Base-by-base conservation (phyloP, 371 early-diverging fungal species). In the Chytridium lagenaria region DNA sequence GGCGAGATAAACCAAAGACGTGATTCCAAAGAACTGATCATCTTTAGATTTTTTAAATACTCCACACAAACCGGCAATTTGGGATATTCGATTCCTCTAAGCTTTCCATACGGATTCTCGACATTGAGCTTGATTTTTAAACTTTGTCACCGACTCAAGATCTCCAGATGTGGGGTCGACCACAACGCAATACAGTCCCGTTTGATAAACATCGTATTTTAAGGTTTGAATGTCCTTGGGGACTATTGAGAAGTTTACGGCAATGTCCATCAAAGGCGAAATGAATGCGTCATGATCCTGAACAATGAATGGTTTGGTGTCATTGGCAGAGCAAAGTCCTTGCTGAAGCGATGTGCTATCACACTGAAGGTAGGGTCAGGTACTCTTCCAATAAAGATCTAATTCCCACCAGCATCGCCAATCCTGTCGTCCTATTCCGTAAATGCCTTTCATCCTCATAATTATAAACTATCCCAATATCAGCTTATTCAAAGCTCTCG, bases 1-100 rank as follows among this genome's bases (percentile, higher is more conserved):
- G 1, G 81, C 73, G 30, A 91, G 76, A 72, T 96, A 96, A 19
- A 89, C 77, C 40, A 94, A 71, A 33, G 90, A 87, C 59, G 95
- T 82, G 1, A 83, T 86, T 70, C 59, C 77, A 33, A 49, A 73
- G 69, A 68, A 72, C 61, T 70, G 37, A 31, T 19, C 36, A 40
- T 22, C 55, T 30, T 12, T 23, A 19, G 15, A 39, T 30, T 15
- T 55, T 50, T 55, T 36, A 31, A 65, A 3, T 5, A n/a, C 3
- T 2, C 19, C 30, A 34, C 1, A 65, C 84, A 78, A 80, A 90
- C 92, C 72, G 90, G 82, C 28, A 96, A 77, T 76, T 94, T 94
- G 0, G 96, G 95, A 78, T 92, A 95, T 67, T 94, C 95, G 23
- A 85, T 77, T 22, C 92, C 95, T 2, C 95, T 93, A 34, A 96